A percentile compares a stretch with the other conserved stretches of the same genome.
Conservation (phyloP, 768 basidiomycete genomes). For the Trametes punicea region DNA sequence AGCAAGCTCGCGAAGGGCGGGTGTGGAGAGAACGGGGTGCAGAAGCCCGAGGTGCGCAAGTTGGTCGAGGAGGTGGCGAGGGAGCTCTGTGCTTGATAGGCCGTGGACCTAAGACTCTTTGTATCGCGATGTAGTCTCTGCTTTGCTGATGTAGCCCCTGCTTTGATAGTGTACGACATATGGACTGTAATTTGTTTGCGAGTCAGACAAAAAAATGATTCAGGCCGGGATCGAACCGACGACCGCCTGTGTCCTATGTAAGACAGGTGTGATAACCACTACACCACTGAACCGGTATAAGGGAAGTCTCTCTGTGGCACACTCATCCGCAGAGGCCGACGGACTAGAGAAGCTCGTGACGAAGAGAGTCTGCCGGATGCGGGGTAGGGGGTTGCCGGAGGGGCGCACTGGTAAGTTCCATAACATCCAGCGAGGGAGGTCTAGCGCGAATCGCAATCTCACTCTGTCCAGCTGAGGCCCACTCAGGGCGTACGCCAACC, state of each 20-base stretch:
- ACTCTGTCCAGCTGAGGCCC: slow-evolving; percentile 2
- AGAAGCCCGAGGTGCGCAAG: slow-evolving; percentile 63
- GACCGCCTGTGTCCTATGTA: slow-evolving; percentile 1
- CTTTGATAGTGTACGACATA: not conserved
- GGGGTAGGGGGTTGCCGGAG: slow-evolving; percentile 18
- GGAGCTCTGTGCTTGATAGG: slow-evolving; percentile 31
- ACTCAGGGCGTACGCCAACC: not conserved
- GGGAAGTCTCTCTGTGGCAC: not conserved
- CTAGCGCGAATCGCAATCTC: not conserved
- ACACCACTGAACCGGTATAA: not conserved
- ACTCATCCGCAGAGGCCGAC: not conserved
- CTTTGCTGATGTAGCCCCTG: too few species aligned
- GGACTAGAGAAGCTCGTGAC: slow-evolving; percentile 19
- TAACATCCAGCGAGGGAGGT: not conserved
- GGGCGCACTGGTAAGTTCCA: slow-evolving; percentile 8
- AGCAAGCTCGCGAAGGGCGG: slow-evolving; percentile 56
- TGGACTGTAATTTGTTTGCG: not conserved
- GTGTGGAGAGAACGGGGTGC: slow-evolving; percentile 46
- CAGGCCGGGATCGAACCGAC: slow-evolving; percentile 2
- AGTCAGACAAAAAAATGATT: not conserved
- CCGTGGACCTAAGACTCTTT: not conserved
- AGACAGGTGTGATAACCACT: slow-evolving; percentile 3
- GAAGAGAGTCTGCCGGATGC: slow-evolving; percentile 12
- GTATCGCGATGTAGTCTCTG: too few species aligned
- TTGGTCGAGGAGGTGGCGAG: slow-evolving; percentile 63